Percentiles rank a stretch among this genome's conserved stretches.
phyloP scores from a whole-genome alignment of 768 basidiomycete species.

The Leucocoprinus birnbaumii region DNA sequence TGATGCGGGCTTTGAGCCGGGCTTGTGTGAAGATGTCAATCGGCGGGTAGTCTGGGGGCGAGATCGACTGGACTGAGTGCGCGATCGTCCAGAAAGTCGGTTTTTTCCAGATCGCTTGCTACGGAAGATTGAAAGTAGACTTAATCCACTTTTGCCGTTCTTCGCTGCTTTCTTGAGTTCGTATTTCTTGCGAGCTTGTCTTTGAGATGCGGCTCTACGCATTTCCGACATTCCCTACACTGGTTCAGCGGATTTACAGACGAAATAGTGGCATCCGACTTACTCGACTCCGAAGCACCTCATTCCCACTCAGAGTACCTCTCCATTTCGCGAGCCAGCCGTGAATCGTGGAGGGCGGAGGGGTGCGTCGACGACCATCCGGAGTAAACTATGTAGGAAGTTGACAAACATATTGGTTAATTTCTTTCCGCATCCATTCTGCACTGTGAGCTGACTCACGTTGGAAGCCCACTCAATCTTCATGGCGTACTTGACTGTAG shows the following conservation, averaged over 20 bases:
- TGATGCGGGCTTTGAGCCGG: not conserved
- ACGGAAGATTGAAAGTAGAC: slow-evolving; percentile 22
- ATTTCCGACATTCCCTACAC: slow-evolving; percentile 67
- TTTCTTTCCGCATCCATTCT: not conserved
- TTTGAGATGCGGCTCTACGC: slow-evolving; percentile 41
- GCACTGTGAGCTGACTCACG: slow-evolving; percentile 20
- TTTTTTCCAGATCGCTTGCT: slow-evolving; percentile 6
- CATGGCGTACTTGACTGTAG: slow-evolving; percentile 26
- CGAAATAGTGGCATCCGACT: slow-evolving; percentile 9
- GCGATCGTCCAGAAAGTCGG: not conserved
- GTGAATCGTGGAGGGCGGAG: slow-evolving; percentile 58
- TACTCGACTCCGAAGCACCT: slow-evolving; percentile 50
- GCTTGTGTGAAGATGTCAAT: not conserved
- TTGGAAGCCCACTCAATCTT: slow-evolving; percentile 53
- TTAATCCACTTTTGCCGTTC: slow-evolving; percentile 17
- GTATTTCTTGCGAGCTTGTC: slow-evolving; percentile 6
- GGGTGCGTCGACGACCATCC: slow-evolving; percentile 43
- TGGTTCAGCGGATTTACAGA: slow-evolving; percentile 9
- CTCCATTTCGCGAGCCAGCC: slow-evolving; percentile 82
- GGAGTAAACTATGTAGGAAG: slow-evolving; percentile 45
- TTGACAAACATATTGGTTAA: not conserved
- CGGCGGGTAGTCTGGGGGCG: not conserved
- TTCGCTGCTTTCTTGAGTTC: slow-evolving; percentile 12
- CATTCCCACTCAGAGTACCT: slow-evolving; percentile 65
- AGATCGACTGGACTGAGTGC: slow-evolving; percentile 2